Percentiles rank a stretch among this genome's conserved stretches.
Evolutionary conservation across 495 filamentous ascomycete species (phyloP).

Genomic region (Collariella sp.): DNA sequence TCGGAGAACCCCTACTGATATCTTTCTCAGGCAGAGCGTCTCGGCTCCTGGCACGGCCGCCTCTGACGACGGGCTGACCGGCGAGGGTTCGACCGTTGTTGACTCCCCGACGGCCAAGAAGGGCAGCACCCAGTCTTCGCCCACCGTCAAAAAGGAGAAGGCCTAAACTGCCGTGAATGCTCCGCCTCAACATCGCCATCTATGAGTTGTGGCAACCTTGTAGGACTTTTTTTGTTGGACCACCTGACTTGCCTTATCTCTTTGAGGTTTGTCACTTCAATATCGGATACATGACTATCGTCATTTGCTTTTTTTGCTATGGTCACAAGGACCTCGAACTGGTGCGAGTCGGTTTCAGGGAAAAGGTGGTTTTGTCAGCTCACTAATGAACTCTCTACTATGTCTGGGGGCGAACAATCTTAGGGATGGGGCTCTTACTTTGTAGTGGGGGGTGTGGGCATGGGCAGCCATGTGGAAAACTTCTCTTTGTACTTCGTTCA

Average conservation of each 20-base stretch:
- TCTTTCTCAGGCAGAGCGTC: slow-evolving; percentile 21
- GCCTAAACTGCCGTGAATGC: slow-evolving; percentile 11
- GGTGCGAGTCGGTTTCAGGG: slow-evolving; percentile 1
- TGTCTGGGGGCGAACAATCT: slow-evolving; percentile 18
- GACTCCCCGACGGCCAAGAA: slow-evolving; percentile 43
- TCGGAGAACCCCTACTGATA: slow-evolving; percentile 23
- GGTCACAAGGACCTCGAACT: slow-evolving; percentile 9
- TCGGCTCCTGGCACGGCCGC: slow-evolving; percentile 20
- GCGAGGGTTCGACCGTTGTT: slow-evolving; percentile 43
- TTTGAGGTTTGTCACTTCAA: slow-evolving; percentile 14
- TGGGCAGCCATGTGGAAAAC: slow-evolving; percentile 19
- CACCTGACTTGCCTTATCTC: slow-evolving; percentile 17
- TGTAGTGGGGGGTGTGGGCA: slow-evolving; percentile 17
- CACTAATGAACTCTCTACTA: slow-evolving; percentile 23
- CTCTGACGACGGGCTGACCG: slow-evolving; percentile 37
- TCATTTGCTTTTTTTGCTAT: slow-evolving; percentile 21
- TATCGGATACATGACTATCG: slow-evolving; percentile 22
- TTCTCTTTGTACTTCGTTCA: slow-evolving; percentile 24
- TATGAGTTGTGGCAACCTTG: neutral
- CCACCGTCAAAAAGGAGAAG: slow-evolving; percentile 40
- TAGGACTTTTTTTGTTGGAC: slow-evolving; percentile 11
- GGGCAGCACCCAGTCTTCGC: slow-evolving; percentile 43
- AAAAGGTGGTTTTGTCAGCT: slow-evolving; percentile 23
- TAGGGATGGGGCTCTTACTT: slow-evolving; percentile 20
- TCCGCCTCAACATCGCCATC: slow-evolving; percentile 3